Percentiles rank a stretch among this genome's conserved stretches.
Evolutionary conservation across 2,329 filamentous ascomycete species (phyloP).

Genomic region (Clonostachys byssicola): DNA sequence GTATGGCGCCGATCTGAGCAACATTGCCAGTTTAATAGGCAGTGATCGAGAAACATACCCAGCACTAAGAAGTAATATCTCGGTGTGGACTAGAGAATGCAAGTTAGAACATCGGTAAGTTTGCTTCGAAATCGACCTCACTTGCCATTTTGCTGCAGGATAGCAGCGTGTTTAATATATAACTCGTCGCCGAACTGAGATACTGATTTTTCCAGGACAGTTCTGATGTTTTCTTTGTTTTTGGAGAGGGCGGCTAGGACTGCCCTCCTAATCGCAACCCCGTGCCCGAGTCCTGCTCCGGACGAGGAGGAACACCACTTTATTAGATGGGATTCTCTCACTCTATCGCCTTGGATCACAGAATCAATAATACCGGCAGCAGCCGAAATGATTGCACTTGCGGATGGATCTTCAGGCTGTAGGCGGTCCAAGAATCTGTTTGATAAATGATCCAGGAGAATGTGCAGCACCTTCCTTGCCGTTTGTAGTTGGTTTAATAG

Average conservation of each 20-base stretch:
- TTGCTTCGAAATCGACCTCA: constrained; percentile 1
- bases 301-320: constrained; percentile 63
- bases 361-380: constrained; percentile 51
- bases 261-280: constrained; percentile 63
- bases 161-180: constrained; percentile 79
- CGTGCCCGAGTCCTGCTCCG: constrained; percentile 61
- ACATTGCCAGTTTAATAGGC: constrained; percentile 61
- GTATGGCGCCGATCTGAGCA: constrained; percentile 70
- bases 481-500: constrained; percentile 18
- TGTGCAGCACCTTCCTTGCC: constrained; percentile 16
- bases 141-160: constrained; percentile 83
- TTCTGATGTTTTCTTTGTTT: constrained; percentile 44
- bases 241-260: constrained; percentile 53
- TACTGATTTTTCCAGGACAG: constrained; percentile 64
- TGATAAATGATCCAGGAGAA: constrained; percentile 34
- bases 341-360: constrained; percentile 40
- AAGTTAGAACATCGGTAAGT: constrained; percentile 5
- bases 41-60: constrained; percentile 69
- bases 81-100: constrained; percentile 62
- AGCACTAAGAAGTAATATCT: constrained; percentile 72
- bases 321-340: constrained; percentile 49
- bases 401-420: constrained; percentile 18
- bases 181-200: constrained; percentile 78
- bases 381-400: constrained; percentile 44
- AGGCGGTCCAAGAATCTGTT: constrained; percentile 33